Conservation (phyloP, 495 filamentous ascomycete species). For the Pseudevernia furfuracea region DNA sequence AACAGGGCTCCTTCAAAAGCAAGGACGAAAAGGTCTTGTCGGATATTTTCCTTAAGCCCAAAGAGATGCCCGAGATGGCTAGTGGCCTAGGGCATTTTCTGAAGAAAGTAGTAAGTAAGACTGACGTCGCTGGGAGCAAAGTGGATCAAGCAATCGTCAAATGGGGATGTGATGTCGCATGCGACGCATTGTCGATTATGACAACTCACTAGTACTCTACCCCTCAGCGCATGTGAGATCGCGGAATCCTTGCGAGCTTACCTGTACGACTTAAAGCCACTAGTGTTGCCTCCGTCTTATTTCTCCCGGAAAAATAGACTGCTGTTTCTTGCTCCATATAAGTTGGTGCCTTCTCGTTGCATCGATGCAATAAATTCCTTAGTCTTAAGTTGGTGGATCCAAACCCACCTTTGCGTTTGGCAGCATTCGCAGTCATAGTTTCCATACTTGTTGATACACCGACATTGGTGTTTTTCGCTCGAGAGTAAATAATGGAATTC, state of each 20-base stretch:
- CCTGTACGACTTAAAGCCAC: not conserved
- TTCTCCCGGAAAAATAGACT: too few relatives aligned
- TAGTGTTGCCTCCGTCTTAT: too few relatives aligned
- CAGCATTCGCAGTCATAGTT: not conserved
- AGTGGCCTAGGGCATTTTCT: slow-evolving; percentile 72
- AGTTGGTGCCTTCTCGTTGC: not conserved
- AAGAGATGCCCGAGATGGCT: slow-evolving; percentile 54
- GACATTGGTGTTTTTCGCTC: not conserved
- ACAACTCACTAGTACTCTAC: not conserved
- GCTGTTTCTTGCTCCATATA: not conserved
- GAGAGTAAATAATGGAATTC: not conserved
- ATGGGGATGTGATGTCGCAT: slow-evolving; percentile 63
- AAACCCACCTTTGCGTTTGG: not conserved
- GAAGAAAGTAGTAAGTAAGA: slow-evolving; percentile 64
- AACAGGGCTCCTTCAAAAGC: slow-evolving; percentile 28
- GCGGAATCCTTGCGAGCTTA: not conserved
- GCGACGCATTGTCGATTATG: slow-evolving; percentile 49
- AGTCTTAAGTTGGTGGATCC: not conserved
- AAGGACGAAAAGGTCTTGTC: slow-evolving; percentile 49
- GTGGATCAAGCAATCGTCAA: slow-evolving; percentile 54
- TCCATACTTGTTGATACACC: not conserved
- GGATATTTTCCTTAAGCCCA: slow-evolving; percentile 55
- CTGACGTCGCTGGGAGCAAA: slow-evolving; percentile 57
- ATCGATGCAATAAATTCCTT: not conserved
- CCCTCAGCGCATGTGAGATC: not conserved